Base-by-base conservation (phyloP, 83 land plant species). In the Picea abies region DNA sequence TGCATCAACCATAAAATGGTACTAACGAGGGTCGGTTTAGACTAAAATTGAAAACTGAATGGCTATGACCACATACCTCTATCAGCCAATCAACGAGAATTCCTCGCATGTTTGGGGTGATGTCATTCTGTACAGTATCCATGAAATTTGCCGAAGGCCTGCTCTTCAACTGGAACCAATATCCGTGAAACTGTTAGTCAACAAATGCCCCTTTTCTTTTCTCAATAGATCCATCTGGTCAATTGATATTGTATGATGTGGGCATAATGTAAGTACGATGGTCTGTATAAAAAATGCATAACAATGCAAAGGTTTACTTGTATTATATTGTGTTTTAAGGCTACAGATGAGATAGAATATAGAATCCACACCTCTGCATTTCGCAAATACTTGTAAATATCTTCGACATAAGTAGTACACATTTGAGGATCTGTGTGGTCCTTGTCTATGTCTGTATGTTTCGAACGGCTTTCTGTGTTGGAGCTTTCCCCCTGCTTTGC, bases 31-130 rank as follows among this genome's bases (percentile, higher is more conserved):
- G 8, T 16, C 32, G 23, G 11, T 19, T 2, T 4, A 37, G n/a
- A n/a, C 22, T 12, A 4, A 72, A 41, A 16, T 20, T 41, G 3
- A 29, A 29, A 29, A 29, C 32, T 8, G 37, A 32, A 29, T 29
- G 29, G 29, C 29, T 29, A 29, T 29, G 29, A 71, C 7, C 0
- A 41, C 78, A 71, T 16, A 92, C 98, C 96, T 96, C 98, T 62
- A 95, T 96, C 65, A 97, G 98, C 99, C 99, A 97, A 82, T 95
- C 96, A 64, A 97, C 79, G 63, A 95, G 88, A 75, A 97, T 92
- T 39, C 90, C 96, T 69, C 96, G 91, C 99, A 97, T 97, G 76
- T 86, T 87, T 15, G 89, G 88, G 75, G 89, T 90, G 32, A 95
- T 91, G 44, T 95, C 98, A 71, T 65, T 78, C 81, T 95, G 98